These are phyloP conservation scores for Moesziomyces sp. DNA, from an alignment of 1,284 basidiomycete species.

Conservation along the genomic window DNA sequence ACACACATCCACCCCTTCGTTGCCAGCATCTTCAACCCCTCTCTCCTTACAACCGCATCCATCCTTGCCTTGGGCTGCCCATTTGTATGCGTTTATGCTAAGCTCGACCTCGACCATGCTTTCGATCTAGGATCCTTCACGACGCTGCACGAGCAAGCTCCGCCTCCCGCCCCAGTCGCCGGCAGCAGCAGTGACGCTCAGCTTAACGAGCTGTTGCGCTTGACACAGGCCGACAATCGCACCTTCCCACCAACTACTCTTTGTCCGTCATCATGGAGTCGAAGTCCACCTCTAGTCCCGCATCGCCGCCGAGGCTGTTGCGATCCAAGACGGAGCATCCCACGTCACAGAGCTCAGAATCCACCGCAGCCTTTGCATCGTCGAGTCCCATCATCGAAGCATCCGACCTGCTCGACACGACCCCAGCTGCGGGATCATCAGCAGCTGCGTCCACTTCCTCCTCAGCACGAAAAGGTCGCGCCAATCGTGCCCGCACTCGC, in stretches of 20 bases:
- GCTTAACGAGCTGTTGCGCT: too few species aligned
- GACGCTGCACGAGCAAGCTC: not conserved
- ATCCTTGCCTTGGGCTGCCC: not conserved
- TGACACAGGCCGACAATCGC: not conserved
- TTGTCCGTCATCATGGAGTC: not conserved
- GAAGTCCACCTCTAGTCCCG: not conserved
- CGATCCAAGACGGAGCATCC: not conserved
- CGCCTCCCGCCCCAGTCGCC: too few species aligned
- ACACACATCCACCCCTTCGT: not conserved
- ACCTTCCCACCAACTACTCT: not conserved
- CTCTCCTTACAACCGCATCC: not conserved
- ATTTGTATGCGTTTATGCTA: not conserved
- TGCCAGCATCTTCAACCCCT: not conserved
- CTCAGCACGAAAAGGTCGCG: slow-evolving; percentile 27
- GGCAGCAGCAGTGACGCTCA: too few species aligned
- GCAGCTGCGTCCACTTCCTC: slow-evolving; percentile 22
- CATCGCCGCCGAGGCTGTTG: not conserved
- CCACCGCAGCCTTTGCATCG: not conserved
- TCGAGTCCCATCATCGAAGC: not conserved
- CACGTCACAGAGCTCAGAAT: not conserved
- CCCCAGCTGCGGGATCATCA: not conserved
- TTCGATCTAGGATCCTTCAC: not conserved
- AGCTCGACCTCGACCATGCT: not conserved
- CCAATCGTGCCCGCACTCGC: slow-evolving; percentile 29
- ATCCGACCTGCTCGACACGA: not conserved